Percentiles rank a stretch among this genome's conserved stretches.
Conservation (phyloP, 2,329 filamentous ascomycete genomes). For the Talaromyces islandicus region DNA sequence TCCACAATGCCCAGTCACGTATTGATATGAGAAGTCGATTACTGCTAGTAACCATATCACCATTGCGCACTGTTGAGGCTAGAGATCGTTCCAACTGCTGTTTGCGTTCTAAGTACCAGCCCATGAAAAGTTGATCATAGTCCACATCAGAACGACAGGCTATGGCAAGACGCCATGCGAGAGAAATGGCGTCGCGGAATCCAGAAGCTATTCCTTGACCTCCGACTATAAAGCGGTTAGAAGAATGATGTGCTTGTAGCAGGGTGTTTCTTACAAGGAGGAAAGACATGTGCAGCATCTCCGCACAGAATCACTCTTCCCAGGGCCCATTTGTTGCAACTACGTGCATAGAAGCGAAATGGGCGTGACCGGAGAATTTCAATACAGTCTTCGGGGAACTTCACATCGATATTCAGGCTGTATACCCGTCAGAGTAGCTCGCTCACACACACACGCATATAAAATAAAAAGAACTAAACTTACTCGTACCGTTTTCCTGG, state of each 20-base stretch:
- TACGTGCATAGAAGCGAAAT: neutral
- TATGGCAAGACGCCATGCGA: neutral
- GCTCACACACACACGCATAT: too few relatives aligned
- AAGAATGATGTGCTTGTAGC: neutral
- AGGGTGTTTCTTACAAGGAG: neutral
- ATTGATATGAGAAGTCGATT: neutral
- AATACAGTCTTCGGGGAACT: neutral
- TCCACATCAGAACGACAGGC: neutral
- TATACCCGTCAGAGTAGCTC: neutral
- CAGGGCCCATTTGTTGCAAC: neutral
- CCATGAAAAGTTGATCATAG: neutral
- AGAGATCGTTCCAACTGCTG: neutral
- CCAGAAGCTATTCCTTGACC: neutral
- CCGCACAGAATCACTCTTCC: neutral
- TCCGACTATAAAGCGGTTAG: neutral
- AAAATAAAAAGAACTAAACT: neutral
- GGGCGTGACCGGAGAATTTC: neutral
- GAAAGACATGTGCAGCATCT: constrained; percentile 7
- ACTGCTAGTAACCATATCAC: neutral
- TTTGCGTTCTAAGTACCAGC: neutral
- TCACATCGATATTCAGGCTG: neutral
- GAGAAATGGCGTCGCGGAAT: neutral
- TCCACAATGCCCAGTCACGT: neutral
- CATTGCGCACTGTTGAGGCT: neutral
- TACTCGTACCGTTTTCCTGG: neutral